These are phyloP conservation scores for Backusella macrospora DNA, from an alignment of 192 early-diverging fungal genomes.

Conservation along the genomic window DNA sequence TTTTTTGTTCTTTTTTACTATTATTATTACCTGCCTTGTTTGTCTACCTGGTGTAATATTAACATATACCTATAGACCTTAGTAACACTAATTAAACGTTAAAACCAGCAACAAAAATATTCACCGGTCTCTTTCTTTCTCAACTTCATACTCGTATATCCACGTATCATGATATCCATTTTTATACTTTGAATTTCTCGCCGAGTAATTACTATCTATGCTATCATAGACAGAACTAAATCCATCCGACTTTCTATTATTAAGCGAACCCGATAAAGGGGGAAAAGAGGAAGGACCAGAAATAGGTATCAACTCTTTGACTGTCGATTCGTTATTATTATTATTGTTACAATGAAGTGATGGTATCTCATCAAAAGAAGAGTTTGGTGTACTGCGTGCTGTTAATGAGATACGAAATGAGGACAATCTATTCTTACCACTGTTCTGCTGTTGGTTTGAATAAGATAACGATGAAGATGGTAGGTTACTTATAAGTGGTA, in stretches of 20 bases:
- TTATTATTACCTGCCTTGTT: conserved; percentile 20
- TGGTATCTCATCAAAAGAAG: background rate
- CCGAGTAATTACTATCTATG: background rate
- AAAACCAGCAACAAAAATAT: background rate
- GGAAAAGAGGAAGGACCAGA: background rate
- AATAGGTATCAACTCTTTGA: background rate
- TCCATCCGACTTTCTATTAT: background rate
- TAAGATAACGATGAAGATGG: background rate
- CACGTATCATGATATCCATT: background rate
- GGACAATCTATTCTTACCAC: background rate
- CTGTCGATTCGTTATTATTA: background rate
- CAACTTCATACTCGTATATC: conserved; percentile 19
- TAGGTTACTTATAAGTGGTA: background rate
- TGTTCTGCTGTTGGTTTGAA: background rate
- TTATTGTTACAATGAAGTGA: background rate
- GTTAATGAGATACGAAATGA: background rate
- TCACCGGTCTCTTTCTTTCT: conserved; percentile 27
- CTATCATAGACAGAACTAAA: background rate
- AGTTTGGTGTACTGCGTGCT: too few species aligned
- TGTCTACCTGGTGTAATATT: conserved; percentile 9
- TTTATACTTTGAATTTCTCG: background rate
- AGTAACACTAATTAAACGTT: background rate
- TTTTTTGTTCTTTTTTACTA: background rate
- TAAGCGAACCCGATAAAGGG: conserved; percentile 7
- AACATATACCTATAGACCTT: background rate